phyloP scores from a whole-genome alignment of 805 yeast genomes.

The Zygosaccharomyces rouxii region DNA sequence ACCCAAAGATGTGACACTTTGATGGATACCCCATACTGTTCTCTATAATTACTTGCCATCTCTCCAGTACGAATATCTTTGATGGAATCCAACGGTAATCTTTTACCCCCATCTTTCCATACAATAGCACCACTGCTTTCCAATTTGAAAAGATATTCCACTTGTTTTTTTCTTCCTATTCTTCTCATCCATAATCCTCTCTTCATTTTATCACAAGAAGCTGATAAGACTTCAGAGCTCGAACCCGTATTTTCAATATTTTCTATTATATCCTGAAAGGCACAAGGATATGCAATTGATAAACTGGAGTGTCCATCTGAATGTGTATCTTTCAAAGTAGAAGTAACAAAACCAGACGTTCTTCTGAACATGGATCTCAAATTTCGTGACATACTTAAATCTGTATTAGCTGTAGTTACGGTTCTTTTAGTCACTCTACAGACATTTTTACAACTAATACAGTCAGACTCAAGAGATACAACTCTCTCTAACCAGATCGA shows the following conservation, averaged over 20 bases:
- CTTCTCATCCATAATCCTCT: constrained; percentile 26
- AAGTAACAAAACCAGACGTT: constrained; percentile 14
- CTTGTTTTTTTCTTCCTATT: constrained; percentile 31
- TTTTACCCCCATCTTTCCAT: constrained; percentile 31
- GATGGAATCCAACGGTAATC: constrained; percentile 30
- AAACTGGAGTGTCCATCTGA: constrained; percentile 21
- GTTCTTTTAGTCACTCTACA: background rate
- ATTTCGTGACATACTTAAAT: constrained; percentile 9
- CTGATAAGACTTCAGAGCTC: constrained; percentile 9
- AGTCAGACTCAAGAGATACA: background rate
- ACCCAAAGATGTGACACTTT: constrained; percentile 71
- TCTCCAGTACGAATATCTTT: constrained; percentile 45
- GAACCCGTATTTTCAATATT: constrained; percentile 10
- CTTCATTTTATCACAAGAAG: constrained; percentile 13
- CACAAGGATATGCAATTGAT: constrained; percentile 21
- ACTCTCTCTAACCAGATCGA: background rate
- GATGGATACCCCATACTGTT: constrained; percentile 69
- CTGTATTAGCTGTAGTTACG: background rate
- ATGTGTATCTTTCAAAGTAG: constrained; percentile 7
- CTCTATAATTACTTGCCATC: constrained; percentile 80
- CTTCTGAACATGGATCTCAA: constrained; percentile 16
- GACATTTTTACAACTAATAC: background rate
- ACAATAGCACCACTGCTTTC: constrained; percentile 19
- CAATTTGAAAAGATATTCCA: constrained; percentile 22
- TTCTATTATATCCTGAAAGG: constrained; percentile 16